These are phyloP conservation scores for Rubroboletus satanas DNA, from an alignment of 768 basidiomycete species.

Conservation along the genomic window DNA sequence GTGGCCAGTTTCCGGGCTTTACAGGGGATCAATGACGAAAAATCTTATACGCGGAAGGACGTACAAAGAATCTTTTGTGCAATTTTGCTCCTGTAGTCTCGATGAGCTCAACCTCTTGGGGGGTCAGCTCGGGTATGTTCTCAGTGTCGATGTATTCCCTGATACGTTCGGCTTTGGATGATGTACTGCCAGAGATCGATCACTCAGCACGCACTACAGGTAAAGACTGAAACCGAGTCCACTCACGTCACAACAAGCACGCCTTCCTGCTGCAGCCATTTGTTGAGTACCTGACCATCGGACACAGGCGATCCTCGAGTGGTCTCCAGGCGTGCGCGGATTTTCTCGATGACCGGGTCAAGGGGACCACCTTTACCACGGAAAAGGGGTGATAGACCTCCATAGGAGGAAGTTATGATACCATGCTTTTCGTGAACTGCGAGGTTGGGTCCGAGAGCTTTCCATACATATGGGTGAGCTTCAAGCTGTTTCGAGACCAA, in stretches of 20 bases:
- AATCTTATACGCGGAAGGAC: background rate
- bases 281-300: constrained; percentile 28
- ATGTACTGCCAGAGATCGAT: constrained; percentile 23
- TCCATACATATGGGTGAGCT: constrained; percentile 50
- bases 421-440: constrained; percentile 34
- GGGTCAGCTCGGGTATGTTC: constrained; percentile 26
- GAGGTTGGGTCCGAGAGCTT: constrained; percentile 37
- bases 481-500: constrained; percentile 38
- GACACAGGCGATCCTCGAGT: constrained; percentile 27
- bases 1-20: constrained; percentile 19
- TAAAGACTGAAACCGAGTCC: background rate
- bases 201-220: background rate
- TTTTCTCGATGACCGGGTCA: constrained; percentile 34
- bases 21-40: constrained; percentile 1
- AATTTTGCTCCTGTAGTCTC: constrained; percentile 24
- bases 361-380: constrained; percentile 37
- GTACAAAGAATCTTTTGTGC: constrained; percentile 27
- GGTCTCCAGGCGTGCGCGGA: constrained; percentile 29
- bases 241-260: constrained; percentile 31
- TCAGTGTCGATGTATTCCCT: constrained; percentile 33
- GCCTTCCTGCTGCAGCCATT: constrained; percentile 29
- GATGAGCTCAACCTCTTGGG: constrained; percentile 23
- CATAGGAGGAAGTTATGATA: constrained; percentile 40
- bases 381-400: constrained; percentile 38
- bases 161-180: constrained; percentile 31